Evolutionary conservation across 2,329 filamentous ascomycete species (phyloP), one percentile per base, ranked within the genome.

Genomic region (Tolypocladium amazonense): DNA sequence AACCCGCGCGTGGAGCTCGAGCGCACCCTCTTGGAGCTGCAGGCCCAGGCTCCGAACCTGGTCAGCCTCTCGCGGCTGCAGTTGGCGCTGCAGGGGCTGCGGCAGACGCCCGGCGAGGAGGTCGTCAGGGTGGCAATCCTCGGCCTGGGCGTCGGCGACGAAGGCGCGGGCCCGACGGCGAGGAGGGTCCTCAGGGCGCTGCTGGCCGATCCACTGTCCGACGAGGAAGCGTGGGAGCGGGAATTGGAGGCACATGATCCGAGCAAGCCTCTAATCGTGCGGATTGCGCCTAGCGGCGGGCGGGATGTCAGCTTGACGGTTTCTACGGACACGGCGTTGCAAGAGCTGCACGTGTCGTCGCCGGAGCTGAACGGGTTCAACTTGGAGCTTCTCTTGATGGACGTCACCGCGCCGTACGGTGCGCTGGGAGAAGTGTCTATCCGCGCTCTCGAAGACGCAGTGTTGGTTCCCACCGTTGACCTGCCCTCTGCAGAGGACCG

Each of bases 391-490:
- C 69, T 88, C 12, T 68, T 87, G 30, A 77, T 82, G 68, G 76
- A 82, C 62, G 71, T 77, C 69, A 69, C 81, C 79, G 67, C 73
- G 1, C 67, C 80, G 3, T 56, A 65, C 9, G 60, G 63, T 1
- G 58, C 65, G 2, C 61, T 59, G 7, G 76, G 79, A 50, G 70
- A 71, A 60, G 65, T 66, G 58, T 66, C 72, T 45, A 59, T 74
- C 54, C 70, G 79, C 58, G 75, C 75, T 12, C 75, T 84, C 5
- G 79, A 82, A 61, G 88, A 92, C 62, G 79, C 84, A 0, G 77
- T 92, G 15, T 80, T 96, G n/a, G 87, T 90, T 23, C 92, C 92
- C 3, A 81, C 80, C 0, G 81, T 96, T 39, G 85, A 89, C 25
- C 88, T 90, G 50, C 84, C 83, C 7, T 86, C 88, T 18, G 80